These are phyloP conservation scores for Saksenaea oblongispora DNA, from an alignment of 371 early-diverging fungal genomes.

Conservation along the genomic window DNA sequence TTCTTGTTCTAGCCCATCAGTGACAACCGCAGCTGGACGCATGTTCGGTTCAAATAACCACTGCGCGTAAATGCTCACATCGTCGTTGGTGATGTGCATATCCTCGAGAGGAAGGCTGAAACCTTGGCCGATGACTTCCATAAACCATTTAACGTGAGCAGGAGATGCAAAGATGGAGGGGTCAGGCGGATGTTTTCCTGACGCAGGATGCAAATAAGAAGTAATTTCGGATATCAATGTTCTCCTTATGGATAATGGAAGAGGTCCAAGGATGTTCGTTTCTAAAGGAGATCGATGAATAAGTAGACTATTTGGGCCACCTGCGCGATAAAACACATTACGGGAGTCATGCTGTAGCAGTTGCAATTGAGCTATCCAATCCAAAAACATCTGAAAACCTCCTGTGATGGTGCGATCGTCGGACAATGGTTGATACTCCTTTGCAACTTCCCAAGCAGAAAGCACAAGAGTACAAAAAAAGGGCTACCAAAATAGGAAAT, in stretches of 20 bases:
- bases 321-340: slow-evolving; percentile 21
- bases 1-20: slow-evolving; percentile 44
- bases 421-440: slow-evolving; percentile 1
- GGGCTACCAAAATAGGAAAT: no score
- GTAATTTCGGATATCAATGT: slow-evolving; percentile 68
- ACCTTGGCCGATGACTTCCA: slow-evolving; percentile 85
- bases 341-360: slow-evolving; percentile 70
- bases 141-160: slow-evolving; percentile 81
- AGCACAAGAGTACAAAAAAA: background rate
- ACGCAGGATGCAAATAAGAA: slow-evolving; percentile 48
- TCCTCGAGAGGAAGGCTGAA: slow-evolving; percentile 81
- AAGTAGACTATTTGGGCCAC: background rate
- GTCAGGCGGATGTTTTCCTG: slow-evolving; percentile 46
- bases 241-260: slow-evolving; percentile 66
- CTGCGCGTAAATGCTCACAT: slow-evolving; percentile 67
- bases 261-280: slow-evolving; percentile 62
- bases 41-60: slow-evolving; percentile 74
- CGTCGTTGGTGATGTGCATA: slow-evolving; percentile 63
- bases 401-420: background rate
- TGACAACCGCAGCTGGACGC: slow-evolving; percentile 62
- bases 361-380: slow-evolving; percentile 68
- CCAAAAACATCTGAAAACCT: slow-evolving; percentile 61
- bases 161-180: slow-evolving; percentile 59
- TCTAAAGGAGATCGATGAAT: slow-evolving; percentile 38
- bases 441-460: background rate